These are phyloP conservation scores for Dendrostoma leiphaemia DNA, from an alignment of 2,329 filamentous ascomycete genomes.

Conservation along the genomic window DNA sequence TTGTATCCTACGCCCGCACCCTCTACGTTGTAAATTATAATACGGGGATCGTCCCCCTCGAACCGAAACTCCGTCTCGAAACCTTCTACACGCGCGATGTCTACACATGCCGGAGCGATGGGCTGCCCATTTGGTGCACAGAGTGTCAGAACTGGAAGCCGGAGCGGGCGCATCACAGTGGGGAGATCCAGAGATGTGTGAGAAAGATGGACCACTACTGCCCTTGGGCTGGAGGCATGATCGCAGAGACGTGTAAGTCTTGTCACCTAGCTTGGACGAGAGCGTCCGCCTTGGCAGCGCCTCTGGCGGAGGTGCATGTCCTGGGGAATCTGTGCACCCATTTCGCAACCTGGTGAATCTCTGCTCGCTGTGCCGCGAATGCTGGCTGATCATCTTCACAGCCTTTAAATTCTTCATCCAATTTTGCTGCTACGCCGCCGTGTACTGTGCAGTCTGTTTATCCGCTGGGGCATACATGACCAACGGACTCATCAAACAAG, in stretches of 20 bases:
- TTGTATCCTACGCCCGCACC: slow-evolving; percentile 69
- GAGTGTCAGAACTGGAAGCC: slow-evolving; percentile 84
- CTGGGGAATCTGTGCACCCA: no score
- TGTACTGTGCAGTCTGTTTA: slow-evolving; percentile 66
- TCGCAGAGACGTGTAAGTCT: slow-evolving; percentile 70
- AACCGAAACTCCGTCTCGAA: slow-evolving; percentile 63
- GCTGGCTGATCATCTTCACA: slow-evolving; percentile 29
- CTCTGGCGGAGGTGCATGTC: no score
- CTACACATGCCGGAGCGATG: slow-evolving; percentile 80
- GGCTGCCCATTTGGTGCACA: slow-evolving; percentile 83
- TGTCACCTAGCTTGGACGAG: no score
- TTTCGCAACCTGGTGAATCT: no score
- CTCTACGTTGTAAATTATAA: slow-evolving; percentile 65
- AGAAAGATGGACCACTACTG: slow-evolving; percentile 95
- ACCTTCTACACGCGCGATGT: slow-evolving; percentile 78
- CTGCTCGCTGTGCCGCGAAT: background rate
- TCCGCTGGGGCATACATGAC: slow-evolving; percentile 64
- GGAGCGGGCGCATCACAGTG: slow-evolving; percentile 83
- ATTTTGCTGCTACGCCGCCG: slow-evolving; percentile 70
- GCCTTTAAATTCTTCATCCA: slow-evolving; percentile 92
- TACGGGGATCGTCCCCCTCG: slow-evolving; percentile 71
- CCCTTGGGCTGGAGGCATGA: slow-evolving; percentile 92
- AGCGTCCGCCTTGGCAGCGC: background rate
- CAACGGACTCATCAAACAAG: slow-evolving; percentile 48
- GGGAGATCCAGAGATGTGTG: slow-evolving; percentile 77